Conservation (phyloP, 1,284 basidiomycete species). For the Trametes polyzona region DNA sequence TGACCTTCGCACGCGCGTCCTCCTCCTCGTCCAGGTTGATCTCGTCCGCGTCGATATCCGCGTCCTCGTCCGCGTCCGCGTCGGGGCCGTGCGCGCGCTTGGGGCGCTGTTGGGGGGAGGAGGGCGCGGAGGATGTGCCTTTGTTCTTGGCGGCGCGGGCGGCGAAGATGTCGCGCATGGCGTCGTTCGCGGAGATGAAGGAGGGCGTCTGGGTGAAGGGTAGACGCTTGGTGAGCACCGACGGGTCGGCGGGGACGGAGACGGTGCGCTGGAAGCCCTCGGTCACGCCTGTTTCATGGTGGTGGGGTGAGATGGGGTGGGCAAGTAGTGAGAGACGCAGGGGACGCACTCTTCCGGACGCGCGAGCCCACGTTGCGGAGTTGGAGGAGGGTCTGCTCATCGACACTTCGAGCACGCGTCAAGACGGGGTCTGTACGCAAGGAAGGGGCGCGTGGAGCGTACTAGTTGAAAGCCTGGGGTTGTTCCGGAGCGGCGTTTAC, state of each 20-base stretch:
- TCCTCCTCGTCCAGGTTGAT: background rate
- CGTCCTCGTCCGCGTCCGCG: constrained; percentile 18
- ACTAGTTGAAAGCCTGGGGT: constrained; percentile 21
- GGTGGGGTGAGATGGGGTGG: constrained; percentile 4
- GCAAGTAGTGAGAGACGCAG: background rate
- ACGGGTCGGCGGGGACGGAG: constrained; percentile 25
- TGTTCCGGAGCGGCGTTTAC: constrained; percentile 5
- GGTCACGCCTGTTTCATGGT: constrained; percentile 22
- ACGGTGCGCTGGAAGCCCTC: constrained; percentile 30
- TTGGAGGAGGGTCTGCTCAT: constrained; percentile 26
- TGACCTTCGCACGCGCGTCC: constrained; percentile 2
- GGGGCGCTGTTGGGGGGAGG: constrained; percentile 21
- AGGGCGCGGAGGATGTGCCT: constrained; percentile 19
- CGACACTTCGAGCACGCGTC: constrained; percentile 19
- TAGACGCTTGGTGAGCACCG: constrained; percentile 19
- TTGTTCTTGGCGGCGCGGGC: constrained; percentile 18
- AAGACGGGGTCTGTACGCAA: background rate
- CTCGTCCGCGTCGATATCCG: constrained; percentile 17
- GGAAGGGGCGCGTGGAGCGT: constrained; percentile 10
- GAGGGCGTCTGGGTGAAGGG: constrained; percentile 31
- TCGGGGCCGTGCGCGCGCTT: constrained; percentile 24
- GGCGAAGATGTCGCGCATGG: constrained; percentile 26
- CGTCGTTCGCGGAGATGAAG: constrained; percentile 31
- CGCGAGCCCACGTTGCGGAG: constrained; percentile 28
- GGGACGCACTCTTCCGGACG: constrained; percentile 28